Percentiles rank a stretch among this genome's conserved stretches.
These are phyloP conservation scores for Triticum dicoccoides DNA, from an alignment of 176 grass and related monocot genomes.

Conservation along the genomic window DNA sequence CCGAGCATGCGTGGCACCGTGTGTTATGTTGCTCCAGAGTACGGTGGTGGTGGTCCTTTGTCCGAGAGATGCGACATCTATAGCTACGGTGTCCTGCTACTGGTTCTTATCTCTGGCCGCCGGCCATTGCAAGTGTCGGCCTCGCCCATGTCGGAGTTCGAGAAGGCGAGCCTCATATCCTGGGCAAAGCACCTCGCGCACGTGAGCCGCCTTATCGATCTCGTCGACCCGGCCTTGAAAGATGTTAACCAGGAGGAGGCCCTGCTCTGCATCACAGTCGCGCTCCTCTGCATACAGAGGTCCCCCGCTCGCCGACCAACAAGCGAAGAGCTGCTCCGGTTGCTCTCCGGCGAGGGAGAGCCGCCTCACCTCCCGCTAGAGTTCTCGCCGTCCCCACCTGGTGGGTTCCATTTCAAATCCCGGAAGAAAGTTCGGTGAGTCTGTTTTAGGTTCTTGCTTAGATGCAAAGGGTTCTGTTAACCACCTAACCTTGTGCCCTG, in stretches of 20 bases:
- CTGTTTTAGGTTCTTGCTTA: conserved; percentile 17
- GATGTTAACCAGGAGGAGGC: conserved; percentile 63
- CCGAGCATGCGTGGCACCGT: conserved; percentile 85
- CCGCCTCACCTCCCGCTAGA: conserved; percentile 59
- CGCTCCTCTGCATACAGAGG: conserved; percentile 76
- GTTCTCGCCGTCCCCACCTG: conserved; percentile 62
- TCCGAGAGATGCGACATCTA: conserved; percentile 84
- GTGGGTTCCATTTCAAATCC: conserved; percentile 52
- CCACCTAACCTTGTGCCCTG: conserved; percentile 16
- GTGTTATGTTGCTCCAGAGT: conserved; percentile 82
- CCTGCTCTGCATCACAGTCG: conserved; percentile 67
- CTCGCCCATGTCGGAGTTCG: conserved; percentile 64
- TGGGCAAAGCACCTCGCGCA: conserved; percentile 71
- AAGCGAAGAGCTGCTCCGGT: conserved; percentile 46
- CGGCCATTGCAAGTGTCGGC: conserved; percentile 71
- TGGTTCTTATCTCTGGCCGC: conserved; percentile 75
- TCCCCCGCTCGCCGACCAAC: conserved; percentile 50
- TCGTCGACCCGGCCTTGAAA: conserved; percentile 56
- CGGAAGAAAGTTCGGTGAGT: conserved; percentile 69
- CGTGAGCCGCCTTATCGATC: conserved; percentile 51
- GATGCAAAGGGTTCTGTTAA: conserved; percentile 13
- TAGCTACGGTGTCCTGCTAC: conserved; percentile 68
- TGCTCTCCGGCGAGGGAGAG: conserved; percentile 58
- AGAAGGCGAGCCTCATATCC: conserved; percentile 71
- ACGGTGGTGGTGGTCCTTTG: conserved; percentile 49